Conservation (phyloP, 2,329 filamentous ascomycete species). For the Aspergillus fumigatiaffinis region DNA sequence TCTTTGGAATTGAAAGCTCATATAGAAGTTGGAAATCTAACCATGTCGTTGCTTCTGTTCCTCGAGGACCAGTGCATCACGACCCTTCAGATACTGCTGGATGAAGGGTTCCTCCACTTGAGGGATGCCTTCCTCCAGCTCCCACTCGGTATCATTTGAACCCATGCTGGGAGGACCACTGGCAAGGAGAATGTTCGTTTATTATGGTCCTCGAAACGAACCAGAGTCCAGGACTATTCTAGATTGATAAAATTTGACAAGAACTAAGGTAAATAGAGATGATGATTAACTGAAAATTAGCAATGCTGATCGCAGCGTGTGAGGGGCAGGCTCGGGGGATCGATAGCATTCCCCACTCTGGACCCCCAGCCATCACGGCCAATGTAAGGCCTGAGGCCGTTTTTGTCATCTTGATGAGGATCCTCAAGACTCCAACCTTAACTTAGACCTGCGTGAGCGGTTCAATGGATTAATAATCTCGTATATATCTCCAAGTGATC, state of each 20-base stretch:
- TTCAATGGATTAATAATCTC: neutral
- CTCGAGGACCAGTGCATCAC: conserved; percentile 70
- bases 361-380: neutral
- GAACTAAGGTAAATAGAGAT: neutral
- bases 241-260: neutral
- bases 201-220: neutral
- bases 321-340: neutral
- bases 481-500: neutral
- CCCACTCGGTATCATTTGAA: conserved; percentile 26
- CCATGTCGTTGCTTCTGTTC: conserved; percentile 81
- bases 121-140: conserved; percentile 42
- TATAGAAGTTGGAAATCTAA: conserved; percentile 33
- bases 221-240: neutral
- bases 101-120: conserved; percentile 67
- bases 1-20: neutral
- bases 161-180: conserved; percentile 11
- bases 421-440: neutral
- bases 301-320: neutral
- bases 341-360: neutral
- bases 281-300: neutral
- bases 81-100: conserved; percentile 73
- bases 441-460: neutral
- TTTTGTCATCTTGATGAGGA: neutral
- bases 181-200: neutral
- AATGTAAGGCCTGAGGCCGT: neutral